These are phyloP conservation scores for Xylariaceae sp. DNA, from an alignment of 2,329 filamentous ascomycete genomes.

Conservation along the genomic window DNA sequence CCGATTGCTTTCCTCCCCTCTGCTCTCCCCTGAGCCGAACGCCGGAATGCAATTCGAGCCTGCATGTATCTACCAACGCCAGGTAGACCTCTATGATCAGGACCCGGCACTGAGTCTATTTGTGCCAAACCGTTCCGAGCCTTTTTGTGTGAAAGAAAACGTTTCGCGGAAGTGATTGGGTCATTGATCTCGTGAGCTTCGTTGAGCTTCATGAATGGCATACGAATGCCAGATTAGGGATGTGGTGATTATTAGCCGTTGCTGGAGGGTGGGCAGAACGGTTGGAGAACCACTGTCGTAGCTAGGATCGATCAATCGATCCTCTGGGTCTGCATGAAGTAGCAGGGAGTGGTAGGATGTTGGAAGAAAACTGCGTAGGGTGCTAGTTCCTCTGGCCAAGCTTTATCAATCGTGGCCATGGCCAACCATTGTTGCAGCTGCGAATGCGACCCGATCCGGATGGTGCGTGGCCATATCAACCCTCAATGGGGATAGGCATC, in stretches of 20 bases:
- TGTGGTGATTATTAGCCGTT: slow-evolving; percentile 12
- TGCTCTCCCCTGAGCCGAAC: slow-evolving; percentile 12
- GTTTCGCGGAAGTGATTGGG: slow-evolving; percentile 10
- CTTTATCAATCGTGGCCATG: background rate
- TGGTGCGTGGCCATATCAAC: slow-evolving; percentile 6
- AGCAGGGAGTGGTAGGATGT: background rate
- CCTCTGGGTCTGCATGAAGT: background rate
- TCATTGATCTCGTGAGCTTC: slow-evolving; percentile 22
- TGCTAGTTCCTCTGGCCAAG: background rate
- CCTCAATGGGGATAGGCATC: slow-evolving; percentile 20
- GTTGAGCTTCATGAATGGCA: slow-evolving; percentile 21
- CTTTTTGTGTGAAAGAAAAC: slow-evolving; percentile 6
- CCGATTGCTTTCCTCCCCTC: slow-evolving; percentile 7
- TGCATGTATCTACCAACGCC: slow-evolving; percentile 19
- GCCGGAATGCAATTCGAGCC: slow-evolving; percentile 13
- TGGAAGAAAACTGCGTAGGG: background rate
- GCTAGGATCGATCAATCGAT: slow-evolving; percentile 1
- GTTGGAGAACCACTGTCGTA: slow-evolving; percentile 2
- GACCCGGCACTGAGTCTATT: too few relatives aligned
- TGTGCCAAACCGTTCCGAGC: slow-evolving; percentile 8
- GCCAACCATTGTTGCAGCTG: background rate
- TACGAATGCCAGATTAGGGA: slow-evolving; percentile 17
- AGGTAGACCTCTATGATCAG: too few relatives aligned
- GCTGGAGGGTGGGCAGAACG: slow-evolving; percentile 3
- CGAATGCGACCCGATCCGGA: background rate